phyloP scores from a whole-genome alignment of 2,329 filamentous ascomycete species.

The Arthrobotrys sphaeroides region DNA sequence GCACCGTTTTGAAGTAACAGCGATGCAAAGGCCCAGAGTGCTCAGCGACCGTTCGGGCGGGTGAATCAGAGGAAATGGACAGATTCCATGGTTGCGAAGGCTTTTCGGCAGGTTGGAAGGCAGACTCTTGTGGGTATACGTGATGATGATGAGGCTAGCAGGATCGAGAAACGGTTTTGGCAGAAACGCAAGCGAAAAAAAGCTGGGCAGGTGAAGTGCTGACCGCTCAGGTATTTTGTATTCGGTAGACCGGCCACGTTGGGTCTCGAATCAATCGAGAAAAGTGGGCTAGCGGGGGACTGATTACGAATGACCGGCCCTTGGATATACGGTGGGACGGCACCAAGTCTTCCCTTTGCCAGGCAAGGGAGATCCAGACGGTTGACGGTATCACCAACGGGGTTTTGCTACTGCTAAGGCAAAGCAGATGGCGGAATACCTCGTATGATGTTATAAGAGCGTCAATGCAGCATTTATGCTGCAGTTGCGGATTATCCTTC shows the following conservation, averaged over 20 bases:
- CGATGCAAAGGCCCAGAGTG: slow-evolving; percentile 17
- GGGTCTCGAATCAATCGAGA: slow-evolving; percentile 9
- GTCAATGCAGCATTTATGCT: neutral
- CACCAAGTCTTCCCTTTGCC: neutral
- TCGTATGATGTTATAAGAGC: slow-evolving; percentile 14
- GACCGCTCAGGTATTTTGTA: slow-evolving; percentile 19
- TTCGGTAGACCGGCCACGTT: slow-evolving; percentile 25
- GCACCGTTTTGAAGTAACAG: slow-evolving; percentile 44
- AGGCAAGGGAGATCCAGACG: neutral
- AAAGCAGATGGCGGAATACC: slow-evolving; percentile 33
- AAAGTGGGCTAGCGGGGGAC: slow-evolving; percentile 8
- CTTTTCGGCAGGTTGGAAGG: slow-evolving; percentile 50
- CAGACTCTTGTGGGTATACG: slow-evolving; percentile 28
- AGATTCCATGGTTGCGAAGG: slow-evolving; percentile 40
- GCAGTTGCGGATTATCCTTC: slow-evolving; percentile 7
- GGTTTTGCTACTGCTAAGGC: slow-evolving; percentile 27
- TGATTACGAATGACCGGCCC: slow-evolving; percentile 1
- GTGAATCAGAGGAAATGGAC: slow-evolving; percentile 35
- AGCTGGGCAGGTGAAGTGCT: slow-evolving; percentile 33
- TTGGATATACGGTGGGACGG: neutral
- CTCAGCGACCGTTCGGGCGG: slow-evolving; percentile 19
- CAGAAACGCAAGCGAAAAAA: slow-evolving; percentile 50
- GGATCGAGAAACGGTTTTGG: slow-evolving; percentile 30
- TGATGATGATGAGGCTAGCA: slow-evolving; percentile 18
- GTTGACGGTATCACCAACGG: slow-evolving; percentile 4